Conservation (phyloP, 1,284 basidiomycete species). For the Albatrellus sp. region DNA sequence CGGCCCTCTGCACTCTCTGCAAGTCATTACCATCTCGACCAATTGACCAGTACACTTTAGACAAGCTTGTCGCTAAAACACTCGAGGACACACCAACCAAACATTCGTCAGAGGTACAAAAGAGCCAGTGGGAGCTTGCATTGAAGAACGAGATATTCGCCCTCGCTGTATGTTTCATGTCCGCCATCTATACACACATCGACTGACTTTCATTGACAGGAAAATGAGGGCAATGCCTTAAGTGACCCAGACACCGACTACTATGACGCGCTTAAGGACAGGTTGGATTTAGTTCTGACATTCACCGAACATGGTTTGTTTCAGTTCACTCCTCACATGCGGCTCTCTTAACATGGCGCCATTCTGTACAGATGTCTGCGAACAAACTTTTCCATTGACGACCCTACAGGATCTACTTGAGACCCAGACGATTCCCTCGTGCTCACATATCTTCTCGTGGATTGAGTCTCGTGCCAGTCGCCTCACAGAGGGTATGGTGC, state of each 20-base stretch:
- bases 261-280: conserved; percentile 45
- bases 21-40: conserved; percentile 38
- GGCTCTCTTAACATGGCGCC: conserved; percentile 5
- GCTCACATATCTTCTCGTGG: conserved; percentile 77
- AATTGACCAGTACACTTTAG: conserved; percentile 31
- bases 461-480: conserved; percentile 58
- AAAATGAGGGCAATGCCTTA: conserved; percentile 46
- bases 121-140: conserved; percentile 61
- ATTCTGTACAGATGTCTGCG: conserved; percentile 32
- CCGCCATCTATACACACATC: conserved; percentile 1
- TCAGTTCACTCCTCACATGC: background rate
- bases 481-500: conserved; percentile 65
- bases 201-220: conserved; percentile 22
- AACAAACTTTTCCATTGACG: conserved; percentile 41
- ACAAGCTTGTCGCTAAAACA: conserved; percentile 34
- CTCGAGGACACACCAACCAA: conserved; percentile 29
- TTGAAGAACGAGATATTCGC: conserved; percentile 56
- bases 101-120: conserved; percentile 42
- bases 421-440: conserved; percentile 69
- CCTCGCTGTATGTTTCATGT: conserved; percentile 43
- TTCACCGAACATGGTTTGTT: conserved; percentile 62
- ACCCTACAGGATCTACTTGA: conserved; percentile 70
- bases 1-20: conserved; percentile 25
- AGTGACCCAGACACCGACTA: conserved; percentile 37
- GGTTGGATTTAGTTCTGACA: conserved; percentile 58